These are phyloP conservation scores for Stellera chamaejasme DNA, from an alignment of 345 rosid genomes.

Conservation along the genomic window DNA sequence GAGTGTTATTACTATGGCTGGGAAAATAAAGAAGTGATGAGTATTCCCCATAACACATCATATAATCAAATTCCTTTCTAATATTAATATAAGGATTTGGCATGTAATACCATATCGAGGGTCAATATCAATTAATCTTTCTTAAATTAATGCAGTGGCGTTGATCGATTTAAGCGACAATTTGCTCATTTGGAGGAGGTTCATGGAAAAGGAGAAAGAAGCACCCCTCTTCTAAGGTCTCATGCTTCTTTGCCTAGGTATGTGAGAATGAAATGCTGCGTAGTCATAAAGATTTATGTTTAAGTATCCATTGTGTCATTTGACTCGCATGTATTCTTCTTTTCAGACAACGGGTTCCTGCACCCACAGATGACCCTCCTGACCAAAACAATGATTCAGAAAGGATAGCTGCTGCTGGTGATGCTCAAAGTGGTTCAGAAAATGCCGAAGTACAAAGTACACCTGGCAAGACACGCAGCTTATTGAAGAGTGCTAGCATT, in stretches of 20 bases:
- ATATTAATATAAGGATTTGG: too few relatives aligned
- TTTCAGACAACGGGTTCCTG: conserved; percentile 80
- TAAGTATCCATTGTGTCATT: neutral
- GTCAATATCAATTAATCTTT: neutral
- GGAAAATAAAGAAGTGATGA: too few relatives aligned
- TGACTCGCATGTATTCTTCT: conserved; percentile 6
- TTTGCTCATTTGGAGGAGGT: conserved; percentile 97
- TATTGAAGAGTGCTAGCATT: conserved; percentile 91
- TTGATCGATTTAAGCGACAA: conserved; percentile 96
- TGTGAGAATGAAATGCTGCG: neutral
- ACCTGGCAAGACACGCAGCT: conserved; percentile 39
- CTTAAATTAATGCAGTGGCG: conserved; percentile 53
- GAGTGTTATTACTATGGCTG: too few relatives aligned
- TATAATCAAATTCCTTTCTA: too few relatives aligned
- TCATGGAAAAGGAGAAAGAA: conserved; percentile 71
- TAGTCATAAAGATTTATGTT: conserved; percentile 2
- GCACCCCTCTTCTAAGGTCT: conserved; percentile 74
- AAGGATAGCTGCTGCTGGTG: conserved; percentile 33
- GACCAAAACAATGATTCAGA: conserved; percentile 24
- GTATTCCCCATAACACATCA: too few relatives aligned
- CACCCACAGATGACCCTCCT: conserved; percentile 42
- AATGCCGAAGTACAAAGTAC: conserved; percentile 25
- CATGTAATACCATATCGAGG: too few relatives aligned
- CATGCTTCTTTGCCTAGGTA: conserved; percentile 98
- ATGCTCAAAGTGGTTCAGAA: conserved; percentile 42